These are phyloP conservation scores for Elsinoe perseae DNA, from an alignment of 2,329 filamentous ascomycete species.

Conservation along the genomic window DNA sequence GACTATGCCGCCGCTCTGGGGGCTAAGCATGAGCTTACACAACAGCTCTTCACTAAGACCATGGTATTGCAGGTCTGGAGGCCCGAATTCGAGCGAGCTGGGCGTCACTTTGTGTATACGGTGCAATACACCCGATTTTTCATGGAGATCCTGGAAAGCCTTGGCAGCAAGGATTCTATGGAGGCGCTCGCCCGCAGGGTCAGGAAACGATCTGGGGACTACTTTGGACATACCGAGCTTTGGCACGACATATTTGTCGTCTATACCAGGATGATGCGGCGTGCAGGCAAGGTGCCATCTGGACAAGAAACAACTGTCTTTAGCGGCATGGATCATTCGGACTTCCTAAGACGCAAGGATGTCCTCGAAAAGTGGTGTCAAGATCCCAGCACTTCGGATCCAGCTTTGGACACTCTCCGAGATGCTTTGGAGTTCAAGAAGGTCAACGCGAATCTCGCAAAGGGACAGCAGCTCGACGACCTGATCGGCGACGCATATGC, in stretches of 20 bases:
- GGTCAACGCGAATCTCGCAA: conserved; percentile 82
- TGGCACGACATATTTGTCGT: conserved; percentile 55
- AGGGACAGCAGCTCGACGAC: conserved; percentile 78
- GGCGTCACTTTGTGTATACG: conserved; percentile 87
- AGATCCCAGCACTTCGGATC: conserved; percentile 38
- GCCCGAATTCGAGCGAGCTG: conserved; percentile 75
- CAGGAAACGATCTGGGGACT: conserved; percentile 71
- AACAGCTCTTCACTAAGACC: conserved; percentile 85
- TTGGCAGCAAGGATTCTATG: conserved; percentile 66
- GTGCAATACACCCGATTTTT: conserved; percentile 80
- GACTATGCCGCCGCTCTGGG: conserved; percentile 42
- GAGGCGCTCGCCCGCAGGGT: conserved; percentile 73
- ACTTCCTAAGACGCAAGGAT: conserved; percentile 53
- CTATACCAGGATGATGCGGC: conserved; percentile 53
- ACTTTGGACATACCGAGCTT: conserved; percentile 54
- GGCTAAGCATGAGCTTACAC: conserved; percentile 70
- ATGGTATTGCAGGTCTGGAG: conserved; percentile 95
- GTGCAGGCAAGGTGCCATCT: conserved; percentile 48
- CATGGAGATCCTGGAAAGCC: conserved; percentile 62
- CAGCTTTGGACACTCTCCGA: conserved; percentile 54
- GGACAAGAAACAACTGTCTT: conserved; percentile 59
- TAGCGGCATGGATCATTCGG: conserved; percentile 55
- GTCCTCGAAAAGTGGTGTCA: conserved; percentile 54
- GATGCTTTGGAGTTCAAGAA: conserved; percentile 64
- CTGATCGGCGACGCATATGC: conserved; percentile 88